Conservation (phyloP, 768 basidiomycete species). For the Leccinum disarticulatum region DNA sequence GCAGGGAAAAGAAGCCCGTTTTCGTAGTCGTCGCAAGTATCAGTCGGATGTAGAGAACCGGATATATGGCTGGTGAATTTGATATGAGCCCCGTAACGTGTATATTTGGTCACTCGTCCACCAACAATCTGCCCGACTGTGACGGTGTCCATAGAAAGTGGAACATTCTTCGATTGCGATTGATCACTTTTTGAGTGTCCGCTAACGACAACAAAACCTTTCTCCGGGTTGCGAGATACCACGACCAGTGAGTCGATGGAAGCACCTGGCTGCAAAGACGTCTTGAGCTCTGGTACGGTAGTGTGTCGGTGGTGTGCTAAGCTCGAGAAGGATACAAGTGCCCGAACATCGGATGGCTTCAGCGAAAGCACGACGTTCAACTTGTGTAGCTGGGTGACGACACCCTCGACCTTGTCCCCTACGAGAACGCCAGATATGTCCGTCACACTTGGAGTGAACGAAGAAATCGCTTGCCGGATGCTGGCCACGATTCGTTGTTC, state of each 20-base stretch:
- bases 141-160: conserved; percentile 65
- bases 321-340: conserved; percentile 84
- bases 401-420: conserved; percentile 69
- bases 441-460: conserved; percentile 44
- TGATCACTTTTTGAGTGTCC: conserved; percentile 61
- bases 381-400: conserved; percentile 79
- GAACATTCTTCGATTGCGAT: conserved; percentile 44
- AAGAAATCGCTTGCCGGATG: conserved; percentile 72
- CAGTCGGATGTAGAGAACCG: conserved; percentile 80
- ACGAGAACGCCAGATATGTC: conserved; percentile 78
- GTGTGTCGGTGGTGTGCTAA: conserved; percentile 76
- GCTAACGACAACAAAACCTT: conserved; percentile 83
- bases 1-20: conserved; percentile 53
- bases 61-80: conserved; percentile 71
- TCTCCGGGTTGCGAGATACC: conserved; percentile 85
- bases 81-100: conserved; percentile 69
- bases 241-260: conserved; percentile 76
- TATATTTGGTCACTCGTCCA: conserved; percentile 78
- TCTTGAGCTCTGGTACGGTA: conserved; percentile 65
- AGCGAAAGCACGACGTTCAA: conserved; percentile 79
- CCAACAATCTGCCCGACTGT: conserved; percentile 71
- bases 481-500: conserved; percentile 75
- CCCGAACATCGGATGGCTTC: conserved; percentile 65
- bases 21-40: conserved; percentile 79
- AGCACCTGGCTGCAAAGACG: conserved; percentile 64